Conservation (phyloP, 768 basidiomycete species). For the Mycena pura region DNA sequence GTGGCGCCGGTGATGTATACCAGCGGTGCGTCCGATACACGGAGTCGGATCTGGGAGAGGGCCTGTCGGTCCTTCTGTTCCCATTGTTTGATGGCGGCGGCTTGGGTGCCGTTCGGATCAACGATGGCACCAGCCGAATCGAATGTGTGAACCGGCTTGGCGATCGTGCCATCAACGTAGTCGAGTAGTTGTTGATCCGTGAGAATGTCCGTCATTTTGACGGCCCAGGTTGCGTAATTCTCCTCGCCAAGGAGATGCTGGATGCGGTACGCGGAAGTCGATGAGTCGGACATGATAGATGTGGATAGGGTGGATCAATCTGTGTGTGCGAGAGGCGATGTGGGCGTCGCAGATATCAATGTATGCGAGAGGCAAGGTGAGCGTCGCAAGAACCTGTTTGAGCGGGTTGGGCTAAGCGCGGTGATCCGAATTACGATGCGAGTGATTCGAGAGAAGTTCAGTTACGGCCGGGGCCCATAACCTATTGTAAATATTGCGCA, state of each 20-base stretch:
- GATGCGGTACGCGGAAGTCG: conserved; percentile 24
- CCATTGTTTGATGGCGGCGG: background rate
- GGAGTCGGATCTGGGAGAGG: conserved; percentile 36
- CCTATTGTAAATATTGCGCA: no score
- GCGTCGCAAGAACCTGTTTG: conserved; percentile 12
- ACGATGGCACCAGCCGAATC: background rate
- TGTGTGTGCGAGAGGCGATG: background rate
- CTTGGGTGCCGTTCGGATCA: conserved; percentile 5
- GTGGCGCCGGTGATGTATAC: conserved; percentile 34
- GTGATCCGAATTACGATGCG: background rate
- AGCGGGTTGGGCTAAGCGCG: conserved; percentile 1
- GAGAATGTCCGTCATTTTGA: conserved; percentile 30
- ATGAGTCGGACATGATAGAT: conserved; percentile 21
- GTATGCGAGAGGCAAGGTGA: conserved; percentile 16
- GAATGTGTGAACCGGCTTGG: no score
- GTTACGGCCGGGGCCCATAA: conserved; percentile 18
- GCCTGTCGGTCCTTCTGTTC: conserved; percentile 37
- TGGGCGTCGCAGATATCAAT: no score
- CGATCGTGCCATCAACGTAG: no score
- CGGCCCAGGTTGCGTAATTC: conserved; percentile 29
- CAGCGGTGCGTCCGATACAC: conserved; percentile 24
- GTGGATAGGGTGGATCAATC: background rate
- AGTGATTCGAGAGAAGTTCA: conserved; percentile 1
- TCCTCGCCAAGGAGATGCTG: conserved; percentile 26
- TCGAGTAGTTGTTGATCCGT: conserved; percentile 28